These are phyloP conservation scores for Pythium grandisporangium DNA, from an alignment of 352 stramenopile species.

Conservation along the genomic window DNA sequence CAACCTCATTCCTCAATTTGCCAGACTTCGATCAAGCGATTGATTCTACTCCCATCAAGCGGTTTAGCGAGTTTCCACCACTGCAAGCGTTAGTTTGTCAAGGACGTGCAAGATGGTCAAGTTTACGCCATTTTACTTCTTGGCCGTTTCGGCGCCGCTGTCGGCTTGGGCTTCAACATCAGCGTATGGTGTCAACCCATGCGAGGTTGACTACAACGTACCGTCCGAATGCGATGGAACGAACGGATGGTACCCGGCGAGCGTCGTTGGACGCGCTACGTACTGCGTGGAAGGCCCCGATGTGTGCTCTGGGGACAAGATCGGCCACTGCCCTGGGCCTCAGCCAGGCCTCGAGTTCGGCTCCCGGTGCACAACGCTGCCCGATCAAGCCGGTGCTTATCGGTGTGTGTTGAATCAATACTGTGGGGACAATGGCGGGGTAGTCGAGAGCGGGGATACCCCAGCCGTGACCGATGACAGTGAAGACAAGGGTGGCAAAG, in stretches of 20 bases:
- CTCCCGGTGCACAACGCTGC: neutral
- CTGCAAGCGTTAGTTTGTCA: neutral
- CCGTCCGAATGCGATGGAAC: neutral
- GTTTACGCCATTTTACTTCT: neutral
- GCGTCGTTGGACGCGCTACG: neutral
- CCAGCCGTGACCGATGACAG: neutral
- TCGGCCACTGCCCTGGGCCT: neutral
- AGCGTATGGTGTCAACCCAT: neutral
- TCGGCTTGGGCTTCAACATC: neutral
- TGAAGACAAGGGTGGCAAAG: neutral
- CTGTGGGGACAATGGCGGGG: neutral
- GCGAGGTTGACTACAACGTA: neutral
- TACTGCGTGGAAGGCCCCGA: neutral
- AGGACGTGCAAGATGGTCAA: slow-evolving; percentile 1
- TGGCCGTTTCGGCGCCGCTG: neutral
- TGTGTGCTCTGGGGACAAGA: neutral
- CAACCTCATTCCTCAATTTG: slow-evolving; percentile 2
- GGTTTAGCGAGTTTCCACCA: neutral
- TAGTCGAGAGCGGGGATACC: neutral
- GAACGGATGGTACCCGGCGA: neutral
- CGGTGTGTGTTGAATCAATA: neutral
- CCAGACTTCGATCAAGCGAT: slow-evolving; percentile 1
- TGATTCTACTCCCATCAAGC: neutral
- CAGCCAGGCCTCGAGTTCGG: neutral
- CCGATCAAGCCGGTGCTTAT: neutral